phyloP scores from a whole-genome alignment of 2,329 filamentous ascomycete species.

The Pseudopithomyces chartarum region DNA sequence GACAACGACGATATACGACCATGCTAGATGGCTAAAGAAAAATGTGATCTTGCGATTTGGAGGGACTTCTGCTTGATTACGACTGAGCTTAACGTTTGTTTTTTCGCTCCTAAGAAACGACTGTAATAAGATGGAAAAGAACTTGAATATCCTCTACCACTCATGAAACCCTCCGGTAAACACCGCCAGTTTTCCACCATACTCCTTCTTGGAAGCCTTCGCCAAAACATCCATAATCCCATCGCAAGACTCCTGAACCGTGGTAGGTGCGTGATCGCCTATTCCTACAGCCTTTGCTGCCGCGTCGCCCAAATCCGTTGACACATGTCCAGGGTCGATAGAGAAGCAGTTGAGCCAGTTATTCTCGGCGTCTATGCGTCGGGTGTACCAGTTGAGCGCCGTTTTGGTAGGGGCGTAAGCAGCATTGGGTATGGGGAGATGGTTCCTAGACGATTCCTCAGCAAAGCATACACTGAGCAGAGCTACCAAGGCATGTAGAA shows the following conservation, averaged over 20 bases:
- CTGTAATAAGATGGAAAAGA: neutral
- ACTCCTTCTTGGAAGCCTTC: constrained; percentile 1
- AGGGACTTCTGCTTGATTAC: no score
- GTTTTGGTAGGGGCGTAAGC: constrained; percentile 15
- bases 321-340: constrained; percentile 12
- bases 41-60: no score
- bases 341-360: constrained; percentile 11
- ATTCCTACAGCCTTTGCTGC: constrained; percentile 7
- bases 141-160: neutral
- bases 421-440: constrained; percentile 15
- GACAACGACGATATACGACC: no score
- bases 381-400: constrained; percentile 12
- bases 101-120: no score
- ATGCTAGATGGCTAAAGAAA: no score
- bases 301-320: constrained; percentile 13
- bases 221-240: constrained; percentile 10
- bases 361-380: constrained; percentile 10
- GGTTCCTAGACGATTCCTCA: constrained; percentile 7
- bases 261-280: constrained; percentile 1
- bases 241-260: constrained; percentile 13
- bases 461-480: neutral
- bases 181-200: neutral
- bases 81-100: no score
- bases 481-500: neutral
- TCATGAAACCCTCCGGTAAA: neutral